Conservation (phyloP, 139 green algal species). For the Chlorella sp. region DNA sequence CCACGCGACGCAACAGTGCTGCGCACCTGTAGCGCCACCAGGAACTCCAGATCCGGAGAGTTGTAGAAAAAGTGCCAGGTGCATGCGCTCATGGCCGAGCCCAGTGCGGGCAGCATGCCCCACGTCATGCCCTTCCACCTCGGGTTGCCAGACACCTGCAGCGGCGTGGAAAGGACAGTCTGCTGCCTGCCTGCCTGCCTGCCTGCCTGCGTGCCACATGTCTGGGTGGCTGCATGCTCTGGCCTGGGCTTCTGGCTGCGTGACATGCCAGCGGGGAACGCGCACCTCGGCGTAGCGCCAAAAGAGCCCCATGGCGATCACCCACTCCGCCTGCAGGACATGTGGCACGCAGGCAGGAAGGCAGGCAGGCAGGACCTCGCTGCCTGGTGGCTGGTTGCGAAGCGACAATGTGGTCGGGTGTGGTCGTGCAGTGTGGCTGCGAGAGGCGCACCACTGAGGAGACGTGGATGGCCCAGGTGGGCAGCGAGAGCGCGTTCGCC, state of each 20-base stretch:
- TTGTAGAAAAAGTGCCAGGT: conserved; percentile 96
- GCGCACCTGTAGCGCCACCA: conserved; percentile 60
- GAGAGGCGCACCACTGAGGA: conserved; percentile 19
- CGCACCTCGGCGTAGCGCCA: conserved; percentile 85
- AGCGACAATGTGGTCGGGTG: not conserved
- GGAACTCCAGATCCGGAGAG: conserved; percentile 53
- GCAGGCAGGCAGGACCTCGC: too few species aligned
- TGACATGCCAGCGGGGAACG: too few species aligned
- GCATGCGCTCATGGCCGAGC: conserved; percentile 74
- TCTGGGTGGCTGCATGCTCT: too few species aligned
- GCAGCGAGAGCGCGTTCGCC: conserved; percentile 91
- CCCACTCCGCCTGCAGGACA: conserved; percentile 58
- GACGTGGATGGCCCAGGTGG: conserved; percentile 95
- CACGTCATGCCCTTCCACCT: conserved; percentile 85
- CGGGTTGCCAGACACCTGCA: conserved; percentile 53
- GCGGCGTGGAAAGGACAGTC: too few species aligned
- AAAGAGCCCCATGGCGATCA: conserved; percentile 79
- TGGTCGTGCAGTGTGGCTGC: not conserved
- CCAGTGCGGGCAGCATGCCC: conserved; percentile 86
- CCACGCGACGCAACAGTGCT: not conserved
- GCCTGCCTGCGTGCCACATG: too few species aligned
- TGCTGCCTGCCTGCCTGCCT: too few species aligned
- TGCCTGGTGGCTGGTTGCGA: not conserved
- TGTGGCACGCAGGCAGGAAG: too few species aligned
- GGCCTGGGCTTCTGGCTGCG: too few species aligned